A percentile compares a stretch with the other conserved stretches of the same genome.
Evolutionary conservation across 1,284 basidiomycete species (phyloP).

Genomic region (Coniferiporia weirii): DNA sequence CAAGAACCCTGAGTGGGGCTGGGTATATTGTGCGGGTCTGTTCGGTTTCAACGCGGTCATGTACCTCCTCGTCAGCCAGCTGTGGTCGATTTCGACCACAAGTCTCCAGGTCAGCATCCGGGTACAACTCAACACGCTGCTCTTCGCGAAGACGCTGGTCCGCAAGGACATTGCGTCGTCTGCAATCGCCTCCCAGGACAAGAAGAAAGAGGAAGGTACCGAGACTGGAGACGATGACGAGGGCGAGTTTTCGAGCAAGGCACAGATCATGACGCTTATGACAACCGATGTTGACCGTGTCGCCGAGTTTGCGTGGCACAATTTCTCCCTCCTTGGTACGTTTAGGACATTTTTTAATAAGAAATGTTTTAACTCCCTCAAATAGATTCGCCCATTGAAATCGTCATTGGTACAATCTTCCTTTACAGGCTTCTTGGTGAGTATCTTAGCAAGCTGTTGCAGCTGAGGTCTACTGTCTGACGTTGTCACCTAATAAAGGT

Average conservation of each 20-base stretch:
- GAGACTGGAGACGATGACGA: slow-evolving; percentile 53
- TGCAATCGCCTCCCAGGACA: slow-evolving; percentile 29
- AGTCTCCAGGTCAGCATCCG: slow-evolving; percentile 67
- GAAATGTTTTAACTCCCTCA: background rate
- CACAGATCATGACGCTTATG: slow-evolving; percentile 85
- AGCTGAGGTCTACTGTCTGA: background rate
- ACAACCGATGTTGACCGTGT: slow-evolving; percentile 90
- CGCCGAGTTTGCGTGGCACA: slow-evolving; percentile 78
- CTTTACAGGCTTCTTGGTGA: slow-evolving; percentile 75
- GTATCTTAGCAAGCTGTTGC: slow-evolving; percentile 19
- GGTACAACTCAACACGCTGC: slow-evolving; percentile 79
- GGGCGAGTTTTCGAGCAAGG: slow-evolving; percentile 81
- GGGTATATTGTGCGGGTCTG: slow-evolving; percentile 32
- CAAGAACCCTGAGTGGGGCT: slow-evolving; percentile 24
- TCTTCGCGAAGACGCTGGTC: slow-evolving; percentile 87
- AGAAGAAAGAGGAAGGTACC: slow-evolving; percentile 28
- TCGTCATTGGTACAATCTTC: slow-evolving; percentile 75
- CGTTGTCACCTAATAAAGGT: slow-evolving; percentile 27
- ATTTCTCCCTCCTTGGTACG: slow-evolving; percentile 60
- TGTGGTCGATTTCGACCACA: slow-evolving; percentile 72
- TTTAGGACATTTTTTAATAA: slow-evolving; percentile 20
- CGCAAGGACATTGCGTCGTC: slow-evolving; percentile 81
- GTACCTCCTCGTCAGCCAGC: slow-evolving; percentile 38
- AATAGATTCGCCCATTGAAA: slow-evolving; percentile 82
- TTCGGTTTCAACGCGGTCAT: slow-evolving; percentile 36